Base-by-base conservation (phyloP, 1,139 yeast genomes). In the Geotrichum citri-aurantii region DNA sequence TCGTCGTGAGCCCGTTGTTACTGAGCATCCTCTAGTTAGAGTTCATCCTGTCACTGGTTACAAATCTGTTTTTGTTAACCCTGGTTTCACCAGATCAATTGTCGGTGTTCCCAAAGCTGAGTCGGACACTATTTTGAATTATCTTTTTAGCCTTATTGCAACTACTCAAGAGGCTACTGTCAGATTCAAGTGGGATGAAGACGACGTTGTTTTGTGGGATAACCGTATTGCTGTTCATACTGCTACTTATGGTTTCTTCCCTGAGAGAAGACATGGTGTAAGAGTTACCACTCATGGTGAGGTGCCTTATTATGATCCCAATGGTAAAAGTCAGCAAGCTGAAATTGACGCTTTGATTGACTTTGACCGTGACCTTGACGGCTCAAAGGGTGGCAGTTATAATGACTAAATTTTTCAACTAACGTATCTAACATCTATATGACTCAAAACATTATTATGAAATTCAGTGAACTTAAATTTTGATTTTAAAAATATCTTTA, bases 131-230 rank as follows among this genome's bases (percentile, higher is more conserved):
- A 77, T 86, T 61, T 72, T 85, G 62, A 71, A 78, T 54, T 80
- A 84, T 65, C 73, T 86, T 64, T 78, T 77, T 63, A 72, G 75
- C 49, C 83, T 83, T 65, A 74, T 84, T 56, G 81, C 80, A 59
- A 79, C 75, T 46, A 72, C 80, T 42, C 79, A 77, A 27, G 86
- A 82, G 67, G 74, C 81, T 62, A 84, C 83, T 59, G 75, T 81
- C 23, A 78, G 88, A 63, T 82, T 83, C 61, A 74, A 71, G 57
- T 84, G 86, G 84, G 80, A 79, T 62, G 79, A 79, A 44, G 76
- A 79, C 56, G 82, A 89, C 5, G 85, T 86, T 37, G 89, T 84
- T 26, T 72, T 84, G 24, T 86, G 91, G 90, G 92, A 86, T 67
- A 86, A 86, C 74, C 80, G 92, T 71, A 75, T 83, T 66, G 81